Evolutionary conservation across 805 yeast species (phyloP).

Genomic region (Scheffersomyces lignosus): DNA sequence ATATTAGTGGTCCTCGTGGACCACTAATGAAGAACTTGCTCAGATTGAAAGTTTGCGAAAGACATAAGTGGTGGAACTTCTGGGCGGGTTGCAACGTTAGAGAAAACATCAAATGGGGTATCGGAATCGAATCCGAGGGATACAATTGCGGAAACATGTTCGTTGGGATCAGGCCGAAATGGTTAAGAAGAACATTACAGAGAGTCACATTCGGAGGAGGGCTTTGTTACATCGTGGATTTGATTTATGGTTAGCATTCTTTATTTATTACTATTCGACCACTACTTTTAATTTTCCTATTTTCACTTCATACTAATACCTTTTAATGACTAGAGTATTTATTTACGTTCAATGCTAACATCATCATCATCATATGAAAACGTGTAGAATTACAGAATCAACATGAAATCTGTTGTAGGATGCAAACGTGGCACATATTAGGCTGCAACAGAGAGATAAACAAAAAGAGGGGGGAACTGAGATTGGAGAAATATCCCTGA

Average conservation of each 20-base stretch:
- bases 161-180: constrained; percentile 50
- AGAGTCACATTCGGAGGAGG: constrained; percentile 63
- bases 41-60: constrained; percentile 74
- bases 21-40: constrained; percentile 78
- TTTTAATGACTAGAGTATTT: too few relatives aligned
- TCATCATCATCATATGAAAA: too few relatives aligned
- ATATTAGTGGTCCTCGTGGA: constrained; percentile 91
- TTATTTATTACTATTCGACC: too few relatives aligned
- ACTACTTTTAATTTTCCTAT: background rate
- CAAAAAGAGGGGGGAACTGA: too few relatives aligned
- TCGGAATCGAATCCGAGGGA: constrained; percentile 87
- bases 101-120: constrained; percentile 71
- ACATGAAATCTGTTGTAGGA: too few relatives aligned
- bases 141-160: constrained; percentile 74
- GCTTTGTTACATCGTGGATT: constrained; percentile 54
- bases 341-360: too few relatives aligned
- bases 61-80: constrained; percentile 91
- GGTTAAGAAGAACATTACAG: constrained; percentile 50
- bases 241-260: constrained; percentile 40
- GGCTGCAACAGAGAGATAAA: too few relatives aligned
- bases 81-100: constrained; percentile 81
- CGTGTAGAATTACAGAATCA: too few relatives aligned
- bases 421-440: too few relatives aligned
- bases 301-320: background rate
- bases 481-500: too few relatives aligned